Conservation (phyloP, 176 grass and related monocot genomes). For the Ampelocalamus luodianensis region DNA sequence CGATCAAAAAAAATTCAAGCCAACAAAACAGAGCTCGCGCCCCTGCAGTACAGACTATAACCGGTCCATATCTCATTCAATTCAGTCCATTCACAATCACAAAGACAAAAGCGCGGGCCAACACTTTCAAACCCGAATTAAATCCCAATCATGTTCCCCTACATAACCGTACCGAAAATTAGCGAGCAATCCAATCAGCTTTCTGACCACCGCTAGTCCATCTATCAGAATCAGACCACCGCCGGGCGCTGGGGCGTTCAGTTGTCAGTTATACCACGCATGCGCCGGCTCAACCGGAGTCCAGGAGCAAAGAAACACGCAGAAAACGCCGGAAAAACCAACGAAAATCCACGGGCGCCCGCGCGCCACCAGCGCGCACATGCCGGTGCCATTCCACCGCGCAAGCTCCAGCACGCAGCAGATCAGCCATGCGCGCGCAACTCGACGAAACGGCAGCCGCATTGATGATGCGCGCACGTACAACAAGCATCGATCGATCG, state of each 20-base stretch:
- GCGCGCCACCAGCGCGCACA: slow-evolving; percentile 28
- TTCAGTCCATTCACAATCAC: neutral
- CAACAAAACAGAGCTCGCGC: neutral
- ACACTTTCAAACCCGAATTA: neutral
- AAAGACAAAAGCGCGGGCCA: neutral
- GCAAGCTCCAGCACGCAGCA: neutral
- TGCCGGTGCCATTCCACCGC: neutral
- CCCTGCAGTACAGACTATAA: neutral
- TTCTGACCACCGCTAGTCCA: slow-evolving; percentile 28
- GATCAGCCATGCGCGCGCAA: neutral
- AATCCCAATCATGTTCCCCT: neutral
- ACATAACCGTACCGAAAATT: neutral
- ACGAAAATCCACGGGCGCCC: slow-evolving; percentile 24
- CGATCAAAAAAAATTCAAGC: neutral
- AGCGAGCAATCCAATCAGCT: neutral
- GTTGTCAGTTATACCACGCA: neutral
- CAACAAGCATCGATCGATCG: neutral
- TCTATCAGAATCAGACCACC: slow-evolving; percentile 35
- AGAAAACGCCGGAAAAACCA: neutral
- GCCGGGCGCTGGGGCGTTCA: neutral
- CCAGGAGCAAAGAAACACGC: neutral
- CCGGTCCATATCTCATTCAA: neutral
- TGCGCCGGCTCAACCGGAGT: neutral
- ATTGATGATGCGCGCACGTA: neutral
- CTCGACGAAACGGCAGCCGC: slow-evolving; percentile 30